Evolutionary conservation across 768 basidiomycete species (phyloP), one percentile per base, ranked within the genome.

Genomic region (Tylopilus sp.): DNA sequence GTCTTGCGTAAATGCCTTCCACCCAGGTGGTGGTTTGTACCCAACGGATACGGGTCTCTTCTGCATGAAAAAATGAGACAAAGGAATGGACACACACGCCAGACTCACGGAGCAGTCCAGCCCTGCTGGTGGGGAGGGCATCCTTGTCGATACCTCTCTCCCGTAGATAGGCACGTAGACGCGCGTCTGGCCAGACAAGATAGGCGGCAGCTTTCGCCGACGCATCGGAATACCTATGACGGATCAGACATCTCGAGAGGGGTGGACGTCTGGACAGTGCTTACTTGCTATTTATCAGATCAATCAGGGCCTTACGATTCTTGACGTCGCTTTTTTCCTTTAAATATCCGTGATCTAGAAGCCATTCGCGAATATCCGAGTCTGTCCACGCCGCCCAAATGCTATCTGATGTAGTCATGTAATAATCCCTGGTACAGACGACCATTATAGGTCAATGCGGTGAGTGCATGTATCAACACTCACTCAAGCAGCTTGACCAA

Each of bases 141-240:
- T 76, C 76, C 59, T 95, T 91, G 55, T 78, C 73, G 25, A 95
- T 62, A 44, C 86, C 88, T 56, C 81, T 79, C 62, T 88, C 82
- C 40, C 92, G 79, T 18, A 98, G 79, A 70, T 90, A 97, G 2
- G 88, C 92, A 41, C 94, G 85, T 23, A 98, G 82, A 28, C 95
- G 80, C 3, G 94, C 90, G 62, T 98, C 95, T 12, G 91, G 90
- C 95, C 95, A 98, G 10, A 79, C 78, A 44, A 95, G 74, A 70
- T 95, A 97, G 3, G 81, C 72, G 3, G 83, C 75, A 1, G 78
- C 76, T 31, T 73, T 70, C 6, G 59, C 46, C n/a, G 65, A 63
- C 44, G 67, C 65, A 46, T 84, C 79, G 48, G 74, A 75, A 61
- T 81, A 83, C 64, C 81, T 89, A 57, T n/a, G 30, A 25, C 17